Percentiles rank a stretch among this genome's conserved stretches.
Conservation (phyloP, 495 filamentous ascomycete species). For the Podospora australis region DNA sequence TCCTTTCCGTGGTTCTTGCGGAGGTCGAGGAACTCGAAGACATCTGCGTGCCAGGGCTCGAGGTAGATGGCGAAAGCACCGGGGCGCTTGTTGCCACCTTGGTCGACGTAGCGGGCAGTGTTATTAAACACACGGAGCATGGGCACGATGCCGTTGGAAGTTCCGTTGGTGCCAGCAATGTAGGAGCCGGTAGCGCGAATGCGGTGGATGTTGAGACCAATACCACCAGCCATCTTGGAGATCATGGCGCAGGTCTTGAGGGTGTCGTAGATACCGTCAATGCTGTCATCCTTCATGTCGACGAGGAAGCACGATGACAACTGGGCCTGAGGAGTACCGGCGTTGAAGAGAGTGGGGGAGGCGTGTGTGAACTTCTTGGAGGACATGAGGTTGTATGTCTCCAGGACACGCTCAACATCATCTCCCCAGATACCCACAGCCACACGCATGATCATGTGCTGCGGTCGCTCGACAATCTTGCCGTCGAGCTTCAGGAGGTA, state of each 20-base stretch:
- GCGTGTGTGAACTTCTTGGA: conserved; percentile 97
- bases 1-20: conserved; percentile 99
- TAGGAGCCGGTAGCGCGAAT: conserved; percentile 96
- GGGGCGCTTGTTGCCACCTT: conserved; percentile 98
- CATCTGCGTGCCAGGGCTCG: conserved; percentile 98
- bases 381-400: conserved; percentile 98
- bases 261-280: conserved; percentile 98
- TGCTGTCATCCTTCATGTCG: conserved; percentile 98
- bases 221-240: conserved; percentile 97
- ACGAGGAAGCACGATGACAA: conserved; percentile 96
- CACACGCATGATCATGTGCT: conserved; percentile 99
- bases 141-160: conserved; percentile 93
- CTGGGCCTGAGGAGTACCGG: conserved; percentile 88
- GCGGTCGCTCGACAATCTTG: conserved; percentile 90
- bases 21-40: conserved; percentile 94
- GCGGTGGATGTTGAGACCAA: conserved; percentile 89
- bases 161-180: conserved; percentile 94
- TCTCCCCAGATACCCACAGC: conserved; percentile 94
- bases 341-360: conserved; percentile 96
- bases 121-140: conserved; percentile 99
- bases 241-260: conserved; percentile 99
- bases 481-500: conserved; percentile 90
- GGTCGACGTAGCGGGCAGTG: conserved; percentile 95
- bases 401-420: conserved; percentile 85
- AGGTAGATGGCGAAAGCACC: conserved; percentile 98